A percentile compares a stretch with the other conserved stretches of the same genome.
Evolutionary conservation across 2,329 filamentous ascomycete genomes (phyloP).

Genomic region (Paracoccidioides brasiliensis): DNA sequence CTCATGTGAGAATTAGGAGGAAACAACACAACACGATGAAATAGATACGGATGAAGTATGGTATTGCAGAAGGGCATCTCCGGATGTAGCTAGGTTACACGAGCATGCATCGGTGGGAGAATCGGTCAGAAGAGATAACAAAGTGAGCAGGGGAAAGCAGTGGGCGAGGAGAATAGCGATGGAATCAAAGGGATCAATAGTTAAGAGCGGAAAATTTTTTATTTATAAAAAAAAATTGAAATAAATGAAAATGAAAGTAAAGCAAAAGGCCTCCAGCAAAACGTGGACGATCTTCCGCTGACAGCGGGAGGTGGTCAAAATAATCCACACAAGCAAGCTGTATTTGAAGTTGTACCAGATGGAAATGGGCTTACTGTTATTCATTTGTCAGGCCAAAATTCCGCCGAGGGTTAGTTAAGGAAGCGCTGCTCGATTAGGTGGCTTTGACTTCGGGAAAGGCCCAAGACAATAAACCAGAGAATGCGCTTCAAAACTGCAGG

Average conservation of each 20-base stretch:
- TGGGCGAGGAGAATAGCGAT: neutral
- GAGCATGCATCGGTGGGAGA: constrained; percentile 4
- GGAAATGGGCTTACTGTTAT: constrained; percentile 16
- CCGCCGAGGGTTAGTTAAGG: constrained; percentile 1
- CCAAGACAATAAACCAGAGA: constrained; percentile 3
- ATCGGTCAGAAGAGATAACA: neutral
- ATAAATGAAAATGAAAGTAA: neutral
- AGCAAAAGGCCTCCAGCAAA: constrained; percentile 3
- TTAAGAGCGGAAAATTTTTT: neutral
- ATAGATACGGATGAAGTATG: neutral
- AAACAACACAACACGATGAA: neutral
- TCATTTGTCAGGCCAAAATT: constrained; percentile 12
- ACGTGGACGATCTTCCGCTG: constrained; percentile 10
- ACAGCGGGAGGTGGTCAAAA: constrained; percentile 4
- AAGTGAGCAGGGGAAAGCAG: neutral
- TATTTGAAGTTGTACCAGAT: constrained; percentile 12
- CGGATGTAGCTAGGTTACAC: constrained; percentile 7
- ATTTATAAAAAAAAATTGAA: too few species aligned
- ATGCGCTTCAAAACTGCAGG: neutral
- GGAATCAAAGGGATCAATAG: constrained; percentile 1
- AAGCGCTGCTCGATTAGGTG: constrained; percentile 9
- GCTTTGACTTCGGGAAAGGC: constrained; percentile 6
- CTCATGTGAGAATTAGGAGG: neutral
- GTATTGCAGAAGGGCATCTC: neutral
- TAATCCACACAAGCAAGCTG: constrained; percentile 4